Conservation (phyloP, 2,329 filamentous ascomycete species). For the Huntiella abstrusa region DNA sequence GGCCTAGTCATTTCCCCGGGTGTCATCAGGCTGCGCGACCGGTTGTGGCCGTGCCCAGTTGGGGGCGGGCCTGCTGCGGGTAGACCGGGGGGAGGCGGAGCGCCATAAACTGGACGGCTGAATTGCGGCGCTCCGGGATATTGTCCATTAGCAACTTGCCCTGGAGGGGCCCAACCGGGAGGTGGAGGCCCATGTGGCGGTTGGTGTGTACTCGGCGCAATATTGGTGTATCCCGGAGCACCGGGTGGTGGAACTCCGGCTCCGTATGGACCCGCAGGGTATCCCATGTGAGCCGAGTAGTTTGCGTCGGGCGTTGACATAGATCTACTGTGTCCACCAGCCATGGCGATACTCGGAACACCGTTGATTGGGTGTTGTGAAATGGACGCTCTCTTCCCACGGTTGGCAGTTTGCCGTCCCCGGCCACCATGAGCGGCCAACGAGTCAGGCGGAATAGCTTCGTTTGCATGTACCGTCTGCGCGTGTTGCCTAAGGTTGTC, state of each 20-base stretch:
- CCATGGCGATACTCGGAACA: neutral
- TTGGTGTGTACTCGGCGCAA: neutral
- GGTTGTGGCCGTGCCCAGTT: conserved; percentile 6
- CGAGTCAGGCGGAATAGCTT: conserved; percentile 87
- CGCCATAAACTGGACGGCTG: neutral
- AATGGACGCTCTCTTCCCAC: conserved; percentile 18
- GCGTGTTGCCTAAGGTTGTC: conserved; percentile 66
- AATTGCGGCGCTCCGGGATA: neutral
- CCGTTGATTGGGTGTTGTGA: conserved; percentile 48
- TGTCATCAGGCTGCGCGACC: conserved; percentile 8
- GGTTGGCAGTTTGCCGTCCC: conserved; percentile 60
- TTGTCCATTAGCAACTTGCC: neutral
- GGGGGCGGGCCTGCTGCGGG: neutral
- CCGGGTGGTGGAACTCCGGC: neutral
- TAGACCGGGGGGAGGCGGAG: neutral
- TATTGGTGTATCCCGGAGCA: neutral
- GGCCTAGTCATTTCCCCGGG: conserved; percentile 9
- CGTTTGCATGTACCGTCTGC: conserved; percentile 92
- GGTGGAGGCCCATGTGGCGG: neutral
- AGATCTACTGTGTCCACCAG: conserved; percentile 7
- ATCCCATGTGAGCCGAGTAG: neutral
- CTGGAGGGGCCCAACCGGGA: neutral
- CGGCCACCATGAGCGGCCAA: conserved; percentile 63
- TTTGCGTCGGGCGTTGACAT: conserved; percentile 8
- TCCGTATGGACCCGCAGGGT: too few relatives aligned